Conservation (phyloP, 768 basidiomycete species). For the Mycena metata region DNA sequence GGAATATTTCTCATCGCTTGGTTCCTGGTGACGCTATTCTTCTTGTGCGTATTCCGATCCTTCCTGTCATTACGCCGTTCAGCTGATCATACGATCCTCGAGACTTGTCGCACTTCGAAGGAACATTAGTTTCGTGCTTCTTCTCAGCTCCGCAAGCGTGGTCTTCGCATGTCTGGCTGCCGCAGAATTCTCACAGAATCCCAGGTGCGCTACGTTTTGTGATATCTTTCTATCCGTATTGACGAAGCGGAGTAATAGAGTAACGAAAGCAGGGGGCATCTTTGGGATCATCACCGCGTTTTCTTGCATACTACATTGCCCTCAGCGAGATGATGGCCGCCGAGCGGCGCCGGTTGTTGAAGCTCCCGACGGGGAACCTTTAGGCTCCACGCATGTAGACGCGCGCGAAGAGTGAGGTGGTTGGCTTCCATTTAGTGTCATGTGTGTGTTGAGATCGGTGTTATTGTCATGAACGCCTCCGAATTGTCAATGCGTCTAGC, state of each 20-base stretch:
- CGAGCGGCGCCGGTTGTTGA: constrained; percentile 54
- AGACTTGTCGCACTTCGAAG: constrained; percentile 58
- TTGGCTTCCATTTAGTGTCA: too few relatives aligned
- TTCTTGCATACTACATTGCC: constrained; percentile 63
- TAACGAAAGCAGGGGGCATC: constrained; percentile 59
- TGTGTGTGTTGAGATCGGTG: too few relatives aligned
- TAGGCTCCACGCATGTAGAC: too few relatives aligned
- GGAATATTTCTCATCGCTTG: constrained; percentile 78
- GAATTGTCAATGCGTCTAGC: too few relatives aligned
- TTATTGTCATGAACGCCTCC: too few relatives aligned
- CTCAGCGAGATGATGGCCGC: constrained; percentile 57
- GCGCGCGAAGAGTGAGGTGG: too few relatives aligned
- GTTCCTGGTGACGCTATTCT: constrained; percentile 74
- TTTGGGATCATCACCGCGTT: constrained; percentile 61
- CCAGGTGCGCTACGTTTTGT: constrained; percentile 44
- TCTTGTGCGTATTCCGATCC: constrained; percentile 60
- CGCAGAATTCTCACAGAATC: constrained; percentile 50
- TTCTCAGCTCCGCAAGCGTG: constrained; percentile 53
- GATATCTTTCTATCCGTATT: neutral
- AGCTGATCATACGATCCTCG: too few relatives aligned
- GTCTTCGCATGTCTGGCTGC: constrained; percentile 61
- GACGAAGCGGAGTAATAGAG: constrained; percentile 40
- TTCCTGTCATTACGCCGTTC: too few relatives aligned
- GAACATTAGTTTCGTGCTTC: constrained; percentile 53
- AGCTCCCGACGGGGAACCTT: constrained; percentile 46